Conservation (phyloP, 2,329 filamentous ascomycete genomes). For the Didymella pomorum region DNA sequence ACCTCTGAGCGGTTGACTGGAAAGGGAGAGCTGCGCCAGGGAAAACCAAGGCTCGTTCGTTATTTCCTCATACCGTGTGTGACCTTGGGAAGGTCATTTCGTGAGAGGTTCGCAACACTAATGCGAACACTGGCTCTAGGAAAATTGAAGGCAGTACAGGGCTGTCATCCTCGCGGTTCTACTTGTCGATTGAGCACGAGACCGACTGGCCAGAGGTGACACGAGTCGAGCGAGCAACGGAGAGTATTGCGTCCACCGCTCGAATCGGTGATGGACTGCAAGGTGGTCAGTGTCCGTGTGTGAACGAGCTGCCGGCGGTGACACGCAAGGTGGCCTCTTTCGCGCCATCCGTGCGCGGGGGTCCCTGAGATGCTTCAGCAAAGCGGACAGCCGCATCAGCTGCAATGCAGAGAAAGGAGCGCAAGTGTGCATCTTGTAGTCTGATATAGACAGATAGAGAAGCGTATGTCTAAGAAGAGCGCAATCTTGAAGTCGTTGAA, state of each 20-base stretch:
- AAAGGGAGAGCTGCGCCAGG: slow-evolving; percentile 18
- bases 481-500: background rate
- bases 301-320: slow-evolving; percentile 25
- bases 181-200: background rate
- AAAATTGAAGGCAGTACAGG: background rate
- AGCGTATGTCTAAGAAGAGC: background rate
- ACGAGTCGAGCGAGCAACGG: slow-evolving; percentile 10
- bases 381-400: background rate
- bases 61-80: slow-evolving; percentile 21
- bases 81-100: slow-evolving; percentile 17
- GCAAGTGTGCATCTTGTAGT: background rate
- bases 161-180: background rate
- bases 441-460: background rate
- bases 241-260: slow-evolving; percentile 3
- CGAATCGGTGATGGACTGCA: slow-evolving; percentile 17
- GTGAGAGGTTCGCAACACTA: slow-evolving; percentile 2
- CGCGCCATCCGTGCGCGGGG: slow-evolving; percentile 27
- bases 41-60: slow-evolving; percentile 18
- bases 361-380: slow-evolving; percentile 18
- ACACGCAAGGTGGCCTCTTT: slow-evolving; percentile 31
- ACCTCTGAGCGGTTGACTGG: background rate
- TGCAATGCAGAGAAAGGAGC: background rate
- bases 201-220: background rate
- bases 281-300: slow-evolving; percentile 22
- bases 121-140: background rate